These are phyloP conservation scores for Nothophytophthora sp. DNA, from an alignment of 352 stramenopile genomes.

Conservation along the genomic window DNA sequence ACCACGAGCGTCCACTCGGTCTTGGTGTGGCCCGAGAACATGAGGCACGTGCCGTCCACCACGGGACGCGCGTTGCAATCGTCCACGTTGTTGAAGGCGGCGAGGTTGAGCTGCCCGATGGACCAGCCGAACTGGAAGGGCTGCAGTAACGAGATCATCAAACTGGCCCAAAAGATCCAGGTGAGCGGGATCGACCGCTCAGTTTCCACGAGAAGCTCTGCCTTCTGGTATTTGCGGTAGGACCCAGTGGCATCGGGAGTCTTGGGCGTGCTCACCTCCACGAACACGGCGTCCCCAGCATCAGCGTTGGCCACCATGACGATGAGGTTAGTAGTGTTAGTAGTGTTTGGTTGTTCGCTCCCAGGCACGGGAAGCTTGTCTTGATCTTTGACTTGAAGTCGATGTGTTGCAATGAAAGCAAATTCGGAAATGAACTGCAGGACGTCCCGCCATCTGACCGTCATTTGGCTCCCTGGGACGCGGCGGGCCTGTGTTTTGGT, in stretches of 20 bases:
- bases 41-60: slow-evolving; percentile 29
- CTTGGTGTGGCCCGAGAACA: slow-evolving; percentile 46
- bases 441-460: no score
- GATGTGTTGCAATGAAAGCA: neutral
- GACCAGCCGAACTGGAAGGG: slow-evolving; percentile 49
- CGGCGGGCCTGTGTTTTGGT: neutral
- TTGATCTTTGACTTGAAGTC: neutral
- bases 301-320: neutral
- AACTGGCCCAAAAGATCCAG: slow-evolving; percentile 31
- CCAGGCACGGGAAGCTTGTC: neutral
- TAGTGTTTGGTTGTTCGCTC: neutral
- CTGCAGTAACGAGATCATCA: slow-evolving; percentile 24
- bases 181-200: neutral
- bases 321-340: neutral
- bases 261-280: neutral
- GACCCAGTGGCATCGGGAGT: slow-evolving; percentile 1
- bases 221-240: neutral
- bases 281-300: neutral
- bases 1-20: slow-evolving; percentile 43
- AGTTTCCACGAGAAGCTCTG: neutral
- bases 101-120: slow-evolving; percentile 42
- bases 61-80: slow-evolving; percentile 34
- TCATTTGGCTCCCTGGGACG: no score
- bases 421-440: neutral
- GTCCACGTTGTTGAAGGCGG: slow-evolving; percentile 31